Conservation (phyloP, 2,329 filamentous ascomycete genomes). For the Sordariomycetes sp. region DNA sequence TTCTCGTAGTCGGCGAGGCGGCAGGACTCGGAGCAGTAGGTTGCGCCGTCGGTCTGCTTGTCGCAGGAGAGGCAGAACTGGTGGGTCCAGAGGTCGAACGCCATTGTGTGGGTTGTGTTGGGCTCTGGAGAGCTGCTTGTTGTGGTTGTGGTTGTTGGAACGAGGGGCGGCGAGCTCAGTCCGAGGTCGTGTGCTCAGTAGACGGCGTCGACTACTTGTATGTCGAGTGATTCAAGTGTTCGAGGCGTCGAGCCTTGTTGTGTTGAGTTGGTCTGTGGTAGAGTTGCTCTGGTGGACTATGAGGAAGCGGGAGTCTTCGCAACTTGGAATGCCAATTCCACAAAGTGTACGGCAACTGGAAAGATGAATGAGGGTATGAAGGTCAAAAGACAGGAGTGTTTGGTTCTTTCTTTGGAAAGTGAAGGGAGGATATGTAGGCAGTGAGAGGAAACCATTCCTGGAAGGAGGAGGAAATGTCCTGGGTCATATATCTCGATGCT, state of each 20-base stretch:
- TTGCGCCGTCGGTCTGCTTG: conserved; percentile 58
- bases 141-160: neutral
- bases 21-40: conserved; percentile 90
- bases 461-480: neutral
- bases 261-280: neutral
- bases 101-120: conserved; percentile 27
- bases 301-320: neutral
- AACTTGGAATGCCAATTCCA: neutral
- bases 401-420: neutral
- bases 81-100: conserved; percentile 61
- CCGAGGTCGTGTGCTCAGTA: conserved; percentile 6
- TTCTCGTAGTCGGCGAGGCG: conserved; percentile 77
- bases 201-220: neutral
- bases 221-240: neutral
- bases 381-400: neutral
- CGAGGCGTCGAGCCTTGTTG: neutral
- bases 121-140: neutral
- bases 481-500: conserved; percentile 5
- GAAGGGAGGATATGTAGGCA: neutral
- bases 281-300: neutral
- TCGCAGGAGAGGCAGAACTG: conserved; percentile 93
- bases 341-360: neutral
- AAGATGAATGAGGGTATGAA: neutral
- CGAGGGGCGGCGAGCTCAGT: neutral
- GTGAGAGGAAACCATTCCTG: neutral